Evolutionary conservation across 371 early-diverging fungal species (phyloP).

Genomic region (Mucor saturninus): DNA sequence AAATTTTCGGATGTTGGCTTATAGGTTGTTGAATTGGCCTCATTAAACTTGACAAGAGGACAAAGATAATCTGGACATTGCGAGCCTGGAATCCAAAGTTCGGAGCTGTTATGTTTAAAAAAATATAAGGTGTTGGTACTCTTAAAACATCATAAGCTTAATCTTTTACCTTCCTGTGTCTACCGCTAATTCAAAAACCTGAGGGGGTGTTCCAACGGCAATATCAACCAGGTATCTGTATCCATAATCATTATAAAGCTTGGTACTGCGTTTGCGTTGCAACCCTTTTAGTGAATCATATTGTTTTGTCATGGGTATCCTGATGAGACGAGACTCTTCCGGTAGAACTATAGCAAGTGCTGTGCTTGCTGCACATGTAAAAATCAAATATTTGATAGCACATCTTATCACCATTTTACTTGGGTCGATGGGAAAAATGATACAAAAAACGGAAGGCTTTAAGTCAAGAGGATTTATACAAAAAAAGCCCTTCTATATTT

Average conservation of each 20-base stretch:
- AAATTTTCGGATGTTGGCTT: constrained; percentile 22
- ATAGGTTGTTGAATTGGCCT: constrained; percentile 35
- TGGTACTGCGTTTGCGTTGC: constrained; percentile 8
- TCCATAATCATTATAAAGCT: constrained; percentile 31
- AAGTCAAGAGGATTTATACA: too few species aligned
- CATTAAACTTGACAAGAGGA: constrained; percentile 38
- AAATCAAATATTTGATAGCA: not conserved
- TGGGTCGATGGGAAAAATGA: too few species aligned
- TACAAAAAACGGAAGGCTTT: too few species aligned
- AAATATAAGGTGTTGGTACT: not conserved
- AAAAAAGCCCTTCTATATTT: too few species aligned
- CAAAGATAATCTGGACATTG: constrained; percentile 31
- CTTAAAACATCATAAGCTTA: not conserved
- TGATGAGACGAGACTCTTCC: not conserved
- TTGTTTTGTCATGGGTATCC: constrained; percentile 11
- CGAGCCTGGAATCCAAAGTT: constrained; percentile 46
- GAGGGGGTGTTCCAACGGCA: constrained; percentile 43
- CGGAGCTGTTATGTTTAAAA: constrained; percentile 29
- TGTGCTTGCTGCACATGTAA: not conserved
- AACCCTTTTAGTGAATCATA: not conserved
- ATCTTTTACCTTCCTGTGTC: constrained; percentile 46
- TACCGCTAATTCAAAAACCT: constrained; percentile 35
- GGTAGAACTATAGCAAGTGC: not conserved
- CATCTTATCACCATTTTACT: too few species aligned
- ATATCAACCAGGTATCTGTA: constrained; percentile 31